Evolutionary conservation across 1,284 basidiomycete species (phyloP), one percentile per base, ranked within the genome.

Genomic region (Boletus mariae): DNA sequence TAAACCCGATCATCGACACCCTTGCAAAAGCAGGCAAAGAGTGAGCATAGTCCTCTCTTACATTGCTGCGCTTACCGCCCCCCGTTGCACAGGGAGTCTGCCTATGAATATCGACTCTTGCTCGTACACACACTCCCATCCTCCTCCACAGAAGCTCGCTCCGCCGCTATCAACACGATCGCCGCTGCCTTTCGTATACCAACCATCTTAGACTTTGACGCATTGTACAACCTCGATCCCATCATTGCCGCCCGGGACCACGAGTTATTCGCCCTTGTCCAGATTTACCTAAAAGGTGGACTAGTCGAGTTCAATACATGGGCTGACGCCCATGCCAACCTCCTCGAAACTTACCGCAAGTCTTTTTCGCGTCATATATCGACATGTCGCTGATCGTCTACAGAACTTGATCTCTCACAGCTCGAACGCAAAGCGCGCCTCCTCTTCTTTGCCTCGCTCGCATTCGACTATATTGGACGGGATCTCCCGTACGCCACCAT

Each of bases 401-500:
- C 51, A 77, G 86, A 77, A 32, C 71, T 89, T 44, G 80, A 83
- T 47, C 67, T 70, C 42, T 52, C 73, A 11, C 77, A 83, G 52
- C 76, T 96, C 25, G 83, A 89, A 66, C 83, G 80, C 61, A 97
- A 96, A 75, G 85, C 96, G 48, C 82, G 90, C 44, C 79, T 94
- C 6, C 76, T 96, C 42, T 84, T 85, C 6, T 80, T 97, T 44
- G 83, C 91, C 9, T 84, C 90, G 1, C 78, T 96, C 28, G 90
- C 84, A 28, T 87, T 90, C 61, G 75, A 85, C 57, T 82, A 90
- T 59, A 77, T 92, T 46, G 88, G 91, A 20, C 82, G 85, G 51
- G 84, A 89, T 61, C 74, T 97, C 13, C 70, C 85, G 0, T 97
- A 97, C 71, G 67, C 82, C 17, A 81, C 82, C 61, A 82, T 96